phyloP scores from a whole-genome alignment of 2,329 filamentous ascomycete genomes.

The Dryadomyces quercivorus region DNA sequence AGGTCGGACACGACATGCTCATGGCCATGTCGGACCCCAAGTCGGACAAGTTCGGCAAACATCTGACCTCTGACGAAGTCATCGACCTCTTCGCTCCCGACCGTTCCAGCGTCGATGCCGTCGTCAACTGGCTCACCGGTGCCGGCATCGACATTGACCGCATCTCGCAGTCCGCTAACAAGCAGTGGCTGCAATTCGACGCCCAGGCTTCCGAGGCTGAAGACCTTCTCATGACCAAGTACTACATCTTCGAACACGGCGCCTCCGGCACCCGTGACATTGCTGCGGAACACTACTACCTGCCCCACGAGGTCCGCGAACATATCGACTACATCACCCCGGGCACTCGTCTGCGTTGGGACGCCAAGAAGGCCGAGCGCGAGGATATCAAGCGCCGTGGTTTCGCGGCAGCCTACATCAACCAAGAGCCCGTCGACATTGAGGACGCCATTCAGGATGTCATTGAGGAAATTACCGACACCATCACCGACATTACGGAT shows the following conservation, averaged over 20 bases:
- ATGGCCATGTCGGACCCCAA: conserved; percentile 19
- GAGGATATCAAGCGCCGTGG: neutral
- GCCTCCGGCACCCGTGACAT: conserved; percentile 13
- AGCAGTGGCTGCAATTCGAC: conserved; percentile 18
- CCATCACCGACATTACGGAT: too few species aligned
- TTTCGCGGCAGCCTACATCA: conserved; percentile 1
- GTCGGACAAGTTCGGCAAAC: conserved; percentile 22
- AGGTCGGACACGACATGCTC: conserved; percentile 18
- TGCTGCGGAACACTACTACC: conserved; percentile 21
- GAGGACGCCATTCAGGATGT: neutral
- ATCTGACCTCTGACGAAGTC: conserved; percentile 24
- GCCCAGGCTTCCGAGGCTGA: conserved; percentile 16
- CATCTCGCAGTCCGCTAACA: conserved; percentile 12
- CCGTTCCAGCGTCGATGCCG: conserved; percentile 18
- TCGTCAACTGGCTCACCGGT: conserved; percentile 20
- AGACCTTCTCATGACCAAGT: conserved; percentile 15
- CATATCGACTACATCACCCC: conserved; percentile 47
- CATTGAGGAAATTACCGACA: too few species aligned
- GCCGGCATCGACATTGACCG: conserved; percentile 18
- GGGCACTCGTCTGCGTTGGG: conserved; percentile 33
- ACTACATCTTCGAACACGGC: conserved; percentile 14
- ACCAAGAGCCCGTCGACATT: conserved; percentile 1
- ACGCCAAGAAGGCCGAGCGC: neutral
- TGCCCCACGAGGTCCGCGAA: conserved; percentile 31
- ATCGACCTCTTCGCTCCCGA: conserved; percentile 25